Conservation (phyloP, 2,329 filamentous ascomycete genomes). For the Hypoxylon sp. region DNA sequence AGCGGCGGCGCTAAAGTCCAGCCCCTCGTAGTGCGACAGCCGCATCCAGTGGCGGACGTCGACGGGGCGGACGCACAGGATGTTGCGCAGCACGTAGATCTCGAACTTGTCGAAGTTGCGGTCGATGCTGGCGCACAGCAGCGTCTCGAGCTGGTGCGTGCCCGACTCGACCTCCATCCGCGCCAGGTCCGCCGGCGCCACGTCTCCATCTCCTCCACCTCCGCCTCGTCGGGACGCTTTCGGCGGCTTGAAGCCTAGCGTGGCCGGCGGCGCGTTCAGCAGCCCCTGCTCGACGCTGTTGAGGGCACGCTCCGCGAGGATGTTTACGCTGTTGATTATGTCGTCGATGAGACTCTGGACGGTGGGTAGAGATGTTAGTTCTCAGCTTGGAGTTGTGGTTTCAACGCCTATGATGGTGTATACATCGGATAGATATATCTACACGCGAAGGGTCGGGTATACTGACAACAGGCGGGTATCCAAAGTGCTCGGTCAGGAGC, state of each 20-base stretch:
- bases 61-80: constrained; percentile 72
- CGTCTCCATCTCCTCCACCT: constrained; percentile 49
- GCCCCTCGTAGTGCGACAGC: constrained; percentile 82
- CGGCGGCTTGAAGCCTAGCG: constrained; percentile 78
- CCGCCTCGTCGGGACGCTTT: constrained; percentile 53
- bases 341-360: constrained; percentile 94
- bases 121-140: constrained; percentile 82
- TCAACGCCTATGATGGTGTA: neutral
- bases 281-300: constrained; percentile 87
- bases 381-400: constrained; percentile 6
- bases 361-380: constrained; percentile 5
- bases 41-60: constrained; percentile 78
- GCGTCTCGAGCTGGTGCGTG: constrained; percentile 82
- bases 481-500: constrained; percentile 93
- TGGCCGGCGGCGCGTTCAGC: constrained; percentile 73
- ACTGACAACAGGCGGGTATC: constrained; percentile 88
- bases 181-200: constrained; percentile 51
- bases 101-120: constrained; percentile 87
- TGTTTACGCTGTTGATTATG: constrained; percentile 96
- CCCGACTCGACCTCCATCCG: constrained; percentile 84
- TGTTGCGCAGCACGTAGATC: constrained; percentile 89
- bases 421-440: neutral
- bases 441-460: neutral
- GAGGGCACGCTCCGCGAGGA: constrained; percentile 87
- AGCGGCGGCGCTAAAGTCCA: constrained; percentile 61